phyloP scores from a whole-genome alignment of 805 yeast species.

The Candida gorgasii region DNA sequence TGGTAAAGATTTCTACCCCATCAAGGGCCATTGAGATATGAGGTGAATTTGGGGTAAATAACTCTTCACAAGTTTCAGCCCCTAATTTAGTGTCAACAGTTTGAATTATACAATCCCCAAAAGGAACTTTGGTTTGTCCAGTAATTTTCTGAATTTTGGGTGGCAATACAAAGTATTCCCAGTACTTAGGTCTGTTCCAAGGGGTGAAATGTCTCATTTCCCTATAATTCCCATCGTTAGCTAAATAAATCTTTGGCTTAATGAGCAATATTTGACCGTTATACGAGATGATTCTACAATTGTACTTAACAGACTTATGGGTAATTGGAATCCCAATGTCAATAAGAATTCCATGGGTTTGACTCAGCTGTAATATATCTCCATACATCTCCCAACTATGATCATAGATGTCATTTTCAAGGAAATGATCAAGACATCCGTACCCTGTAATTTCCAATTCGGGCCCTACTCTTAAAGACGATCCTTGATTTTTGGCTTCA shows the following conservation, averaged over 20 bases:
- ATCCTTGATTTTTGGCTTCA: conserved; percentile 73
- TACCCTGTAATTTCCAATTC: conserved; percentile 94
- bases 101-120: conserved; percentile 89
- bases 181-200: conserved; percentile 78
- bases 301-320: conserved; percentile 85
- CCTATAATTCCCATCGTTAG: conserved; percentile 96
- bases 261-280: conserved; percentile 80
- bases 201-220: conserved; percentile 98
- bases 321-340: conserved; percentile 95
- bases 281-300: conserved; percentile 82
- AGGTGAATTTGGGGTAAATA: conserved; percentile 95
- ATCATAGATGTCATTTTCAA: conserved; percentile 82
- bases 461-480: conserved; percentile 91
- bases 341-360: conserved; percentile 72
- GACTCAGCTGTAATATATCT: conserved; percentile 65
- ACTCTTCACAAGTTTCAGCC: conserved; percentile 97
- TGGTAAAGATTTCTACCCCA: conserved; percentile 96
- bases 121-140: conserved; percentile 64
- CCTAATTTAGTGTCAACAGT: conserved; percentile 89
- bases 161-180: conserved; percentile 76
- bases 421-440: conserved; percentile 91
- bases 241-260: conserved; percentile 89
- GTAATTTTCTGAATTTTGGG: conserved; percentile 62
- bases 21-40: conserved; percentile 89
- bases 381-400: conserved; percentile 96